Conservation (phyloP, 73 alveolate genomes). For the Paramecium biaurelia region DNA sequence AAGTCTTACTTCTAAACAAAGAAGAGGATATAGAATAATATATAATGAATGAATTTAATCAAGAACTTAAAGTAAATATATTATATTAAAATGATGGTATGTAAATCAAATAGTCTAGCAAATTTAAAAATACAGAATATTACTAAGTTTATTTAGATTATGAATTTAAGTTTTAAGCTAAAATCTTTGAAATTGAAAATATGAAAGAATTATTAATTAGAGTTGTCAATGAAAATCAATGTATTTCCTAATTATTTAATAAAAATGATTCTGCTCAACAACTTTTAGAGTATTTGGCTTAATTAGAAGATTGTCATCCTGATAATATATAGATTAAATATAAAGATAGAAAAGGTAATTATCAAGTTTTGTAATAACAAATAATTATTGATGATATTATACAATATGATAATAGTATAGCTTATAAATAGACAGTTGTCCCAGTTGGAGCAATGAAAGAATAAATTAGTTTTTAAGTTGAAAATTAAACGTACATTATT, state of each 20-base stretch:
- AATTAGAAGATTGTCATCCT: not conserved
- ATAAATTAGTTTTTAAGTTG: conserved; percentile 20
- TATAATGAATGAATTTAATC: not conserved
- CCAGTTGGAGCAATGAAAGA: conserved; percentile 42
- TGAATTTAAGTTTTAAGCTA: not conserved
- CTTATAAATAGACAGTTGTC: conserved; percentile 9
- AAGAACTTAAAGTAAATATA: not conserved
- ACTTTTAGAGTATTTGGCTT: not conserved
- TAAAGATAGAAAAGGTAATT: conserved; percentile 35
- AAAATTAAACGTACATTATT: not conserved
- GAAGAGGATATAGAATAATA: not conserved
- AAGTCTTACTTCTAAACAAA: not conserved
- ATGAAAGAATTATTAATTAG: not conserved
- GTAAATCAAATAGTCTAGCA: not conserved
- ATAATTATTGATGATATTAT: not conserved
- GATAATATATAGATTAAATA: not conserved
- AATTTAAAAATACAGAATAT: not conserved
- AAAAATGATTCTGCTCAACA: not conserved
- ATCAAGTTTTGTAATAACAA: not conserved
- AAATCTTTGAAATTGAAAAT: not conserved
- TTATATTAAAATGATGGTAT: not conserved
- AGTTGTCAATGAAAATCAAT: not conserved
- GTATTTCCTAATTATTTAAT: not conserved
- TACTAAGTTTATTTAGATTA: not conserved
- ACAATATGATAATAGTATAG: not conserved